Percentiles rank a stretch among this genome's conserved stretches.
These are phyloP conservation scores for Xylaria intraflava DNA, from an alignment of 495 filamentous ascomycete species.

Conservation along the genomic window DNA sequence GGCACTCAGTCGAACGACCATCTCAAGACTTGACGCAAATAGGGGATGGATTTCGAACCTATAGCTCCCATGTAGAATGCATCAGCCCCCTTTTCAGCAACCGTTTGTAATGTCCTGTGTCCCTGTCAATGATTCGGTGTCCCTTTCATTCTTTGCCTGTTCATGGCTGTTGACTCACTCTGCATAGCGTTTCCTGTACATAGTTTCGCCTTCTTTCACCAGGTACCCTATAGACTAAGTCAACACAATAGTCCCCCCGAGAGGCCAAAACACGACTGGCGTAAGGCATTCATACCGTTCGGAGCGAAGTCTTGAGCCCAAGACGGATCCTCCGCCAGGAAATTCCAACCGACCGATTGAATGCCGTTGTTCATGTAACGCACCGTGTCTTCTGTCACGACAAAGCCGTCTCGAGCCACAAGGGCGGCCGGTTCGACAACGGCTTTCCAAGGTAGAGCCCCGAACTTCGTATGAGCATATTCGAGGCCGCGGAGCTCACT, in stretches of 20 bases:
- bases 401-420: slow-evolving; percentile 70
- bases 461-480: slow-evolving; percentile 55
- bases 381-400: slow-evolving; percentile 59
- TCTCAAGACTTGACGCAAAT: background rate
- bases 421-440: slow-evolving; percentile 65
- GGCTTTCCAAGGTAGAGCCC: slow-evolving; percentile 57
- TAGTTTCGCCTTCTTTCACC: slow-evolving; percentile 62
- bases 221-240: slow-evolving; percentile 30
- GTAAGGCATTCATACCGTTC: slow-evolving; percentile 37
- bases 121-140: background rate
- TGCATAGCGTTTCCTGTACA: slow-evolving; percentile 73
- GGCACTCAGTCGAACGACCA: background rate
- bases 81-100: slow-evolving; percentile 61
- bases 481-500: slow-evolving; percentile 76
- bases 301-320: slow-evolving; percentile 90
- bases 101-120: slow-evolving; percentile 57
- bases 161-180: slow-evolving; percentile 30
- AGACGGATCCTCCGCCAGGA: slow-evolving; percentile 62
- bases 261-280: background rate
- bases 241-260: background rate
- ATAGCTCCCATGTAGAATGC: slow-evolving; percentile 68
- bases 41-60: slow-evolving; percentile 17
- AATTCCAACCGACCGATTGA: slow-evolving; percentile 37
- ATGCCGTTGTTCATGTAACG: slow-evolving; percentile 53
- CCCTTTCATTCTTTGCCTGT: background rate